Evolutionary conservation across 2,329 filamentous ascomycete species (phyloP).

Genomic region (Cadophora sp.): DNA sequence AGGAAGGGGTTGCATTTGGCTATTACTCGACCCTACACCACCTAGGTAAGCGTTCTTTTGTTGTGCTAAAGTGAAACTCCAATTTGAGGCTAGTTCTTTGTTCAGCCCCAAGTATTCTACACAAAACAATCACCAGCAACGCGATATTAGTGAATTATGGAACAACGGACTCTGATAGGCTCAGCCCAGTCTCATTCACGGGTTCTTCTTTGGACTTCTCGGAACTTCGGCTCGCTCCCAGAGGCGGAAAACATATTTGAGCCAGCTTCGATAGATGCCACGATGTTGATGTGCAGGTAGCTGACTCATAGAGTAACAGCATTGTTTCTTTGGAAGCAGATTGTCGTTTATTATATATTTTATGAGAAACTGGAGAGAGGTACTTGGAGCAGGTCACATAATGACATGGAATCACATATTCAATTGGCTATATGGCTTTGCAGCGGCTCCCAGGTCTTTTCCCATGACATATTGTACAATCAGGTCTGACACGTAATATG

Average conservation of each 20-base stretch:
- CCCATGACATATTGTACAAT: background rate
- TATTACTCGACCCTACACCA: background rate
- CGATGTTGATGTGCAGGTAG: background rate
- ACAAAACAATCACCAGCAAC: background rate
- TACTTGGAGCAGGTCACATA: background rate
- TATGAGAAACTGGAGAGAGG: background rate
- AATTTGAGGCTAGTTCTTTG: constrained; percentile 14
- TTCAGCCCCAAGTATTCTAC: constrained; percentile 12
- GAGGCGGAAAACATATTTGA: background rate
- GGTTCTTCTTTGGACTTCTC: background rate
- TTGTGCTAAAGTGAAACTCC: constrained; percentile 15
- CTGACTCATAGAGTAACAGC: no score
- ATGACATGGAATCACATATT: no score
- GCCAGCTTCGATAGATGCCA: background rate
- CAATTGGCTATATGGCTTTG: no score
- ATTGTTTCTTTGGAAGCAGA: no score
- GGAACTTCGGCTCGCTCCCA: background rate
- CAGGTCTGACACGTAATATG: background rate
- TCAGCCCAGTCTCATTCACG: background rate
- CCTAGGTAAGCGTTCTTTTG: no score
- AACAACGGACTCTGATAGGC: background rate
- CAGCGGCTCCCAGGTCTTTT: background rate
- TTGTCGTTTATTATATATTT: no score
- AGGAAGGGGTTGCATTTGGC: background rate
- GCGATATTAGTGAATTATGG: constrained; percentile 1